Conservation (phyloP, 2,329 filamentous ascomycete genomes). For the Penicillium verrucosum region DNA sequence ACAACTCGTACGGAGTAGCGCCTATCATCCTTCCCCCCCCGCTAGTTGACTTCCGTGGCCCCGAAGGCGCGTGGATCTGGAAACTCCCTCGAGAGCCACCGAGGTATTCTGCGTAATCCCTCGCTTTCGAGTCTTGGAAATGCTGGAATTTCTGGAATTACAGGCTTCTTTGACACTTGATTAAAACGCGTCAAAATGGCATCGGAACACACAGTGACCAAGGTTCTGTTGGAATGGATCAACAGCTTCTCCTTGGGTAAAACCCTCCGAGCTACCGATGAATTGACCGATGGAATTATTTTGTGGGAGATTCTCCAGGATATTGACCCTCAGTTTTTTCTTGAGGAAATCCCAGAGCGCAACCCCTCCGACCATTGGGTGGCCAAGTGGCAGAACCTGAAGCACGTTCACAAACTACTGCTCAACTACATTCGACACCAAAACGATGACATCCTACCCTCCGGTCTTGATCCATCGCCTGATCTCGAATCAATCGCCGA, state of each 20-base stretch:
- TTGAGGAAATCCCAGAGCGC: slow-evolving; percentile 47
- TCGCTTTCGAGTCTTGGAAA: slow-evolving; percentile 12
- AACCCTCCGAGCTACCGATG: slow-evolving; percentile 40
- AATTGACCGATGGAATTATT: slow-evolving; percentile 46
- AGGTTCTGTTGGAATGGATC: slow-evolving; percentile 48
- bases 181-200: slow-evolving; percentile 36
- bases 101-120: background rate
- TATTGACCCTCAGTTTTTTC: slow-evolving; percentile 48
- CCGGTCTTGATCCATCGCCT: slow-evolving; percentile 42
- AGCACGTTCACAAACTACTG: slow-evolving; percentile 47
- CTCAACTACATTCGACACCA: slow-evolving; percentile 46
- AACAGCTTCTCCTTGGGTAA: slow-evolving; percentile 46
- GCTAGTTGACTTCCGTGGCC: slow-evolving; percentile 16
- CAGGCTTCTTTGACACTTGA: background rate
- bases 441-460: slow-evolving; percentile 43
- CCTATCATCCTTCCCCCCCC: slow-evolving; percentile 16
- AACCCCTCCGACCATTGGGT: slow-evolving; percentile 47
- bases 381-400: slow-evolving; percentile 49
- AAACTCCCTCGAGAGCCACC: slow-evolving; percentile 10
- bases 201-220: slow-evolving; percentile 45
- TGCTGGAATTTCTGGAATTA: slow-evolving; percentile 14
- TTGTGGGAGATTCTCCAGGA: slow-evolving; percentile 50
- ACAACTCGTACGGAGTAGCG: background rate
- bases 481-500: slow-evolving; percentile 48
- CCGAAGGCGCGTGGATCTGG: slow-evolving; percentile 27